A percentile compares a stretch with the other conserved stretches of the same genome.
These are phyloP conservation scores for Anisogramma anomala DNA, from an alignment of 2,329 filamentous ascomycete genomes.

Conservation along the genomic window DNA sequence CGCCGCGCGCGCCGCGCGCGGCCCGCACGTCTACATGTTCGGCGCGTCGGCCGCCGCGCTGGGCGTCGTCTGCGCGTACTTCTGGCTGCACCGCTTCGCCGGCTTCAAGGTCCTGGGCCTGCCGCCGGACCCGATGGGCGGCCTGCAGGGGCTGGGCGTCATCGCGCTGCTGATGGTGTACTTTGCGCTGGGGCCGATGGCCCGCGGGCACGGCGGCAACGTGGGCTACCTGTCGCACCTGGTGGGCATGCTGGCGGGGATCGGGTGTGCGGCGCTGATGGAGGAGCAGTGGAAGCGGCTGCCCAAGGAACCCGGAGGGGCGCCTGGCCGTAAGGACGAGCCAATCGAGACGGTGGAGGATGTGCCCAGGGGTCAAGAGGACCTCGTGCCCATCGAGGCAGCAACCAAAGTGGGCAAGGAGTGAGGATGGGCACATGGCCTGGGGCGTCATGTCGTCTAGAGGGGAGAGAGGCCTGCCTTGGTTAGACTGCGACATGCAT, in stretches of 20 bases:
- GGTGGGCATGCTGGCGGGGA: constrained; percentile 37
- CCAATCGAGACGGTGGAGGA: too few species aligned
- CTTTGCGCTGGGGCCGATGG: constrained; percentile 34
- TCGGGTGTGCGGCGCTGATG: constrained; percentile 28
- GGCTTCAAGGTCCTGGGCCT: constrained; percentile 46
- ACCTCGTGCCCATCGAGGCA: too few species aligned
- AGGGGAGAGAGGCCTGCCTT: too few species aligned
- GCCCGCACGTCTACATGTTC: constrained; percentile 37
- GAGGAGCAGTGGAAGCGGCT: constrained; percentile 23
- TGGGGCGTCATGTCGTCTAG: too few species aligned
- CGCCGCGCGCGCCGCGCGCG: constrained; percentile 34
- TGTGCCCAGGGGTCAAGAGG: too few species aligned
- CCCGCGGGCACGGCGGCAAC: constrained; percentile 29
- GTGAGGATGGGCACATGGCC: too few species aligned
- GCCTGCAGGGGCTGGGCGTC: constrained; percentile 43
- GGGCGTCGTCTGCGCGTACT: constrained; percentile 50
- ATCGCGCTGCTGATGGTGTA: constrained; percentile 39
- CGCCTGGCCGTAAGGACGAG: too few species aligned
- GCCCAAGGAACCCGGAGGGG: too few species aligned
- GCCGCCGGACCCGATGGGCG: constrained; percentile 40
- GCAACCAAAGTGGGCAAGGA: too few species aligned
- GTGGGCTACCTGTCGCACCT: constrained; percentile 44
- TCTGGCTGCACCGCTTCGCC: constrained; percentile 46
- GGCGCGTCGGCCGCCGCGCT: constrained; percentile 57
- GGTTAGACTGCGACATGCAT: too few species aligned